Evolutionary conservation across 805 yeast genomes (phyloP), one percentile per base, ranked within the genome.

Genomic region (Candida nonsorbophila): DNA sequence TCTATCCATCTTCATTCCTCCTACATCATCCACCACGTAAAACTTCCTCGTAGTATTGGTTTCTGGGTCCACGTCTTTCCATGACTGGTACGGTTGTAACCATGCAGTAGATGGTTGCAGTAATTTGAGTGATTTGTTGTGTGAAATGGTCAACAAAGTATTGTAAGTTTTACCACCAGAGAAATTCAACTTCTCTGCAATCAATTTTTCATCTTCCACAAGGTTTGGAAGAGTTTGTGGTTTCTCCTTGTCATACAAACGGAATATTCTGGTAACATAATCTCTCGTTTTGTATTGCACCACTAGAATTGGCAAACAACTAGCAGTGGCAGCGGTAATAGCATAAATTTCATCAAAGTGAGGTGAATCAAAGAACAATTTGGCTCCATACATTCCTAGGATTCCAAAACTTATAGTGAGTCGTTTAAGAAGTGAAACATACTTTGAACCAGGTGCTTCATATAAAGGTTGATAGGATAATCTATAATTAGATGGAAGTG

Each of bases 1-100:
- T 31, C 95, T 60, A 44, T 84, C 92, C 94, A 84, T 84, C 40
- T 75, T 74, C 49, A 82, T 58, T 2, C 94, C 94, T 2, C 94
- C 92, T 24, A 81, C 62, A 40, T 84, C 80, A 45, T 84, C 94
- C 10, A 68, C 72, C 2, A 84, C 71, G 44, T 76, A 81, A 49
- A 62, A 76, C 11, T 56, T 51, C 27, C 70, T 58, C 7, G 53
- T 49, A 4, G 44, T 39, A 1, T 59, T 58, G 5, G 62, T 40
- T 16, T 53, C 55, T 5, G 52, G 47, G 25, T 65, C 68, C 9
- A 42, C 41, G 24, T 67, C 69, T 19, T 58, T 49, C 65, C 77
- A 61, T 5, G 55, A 40, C 10, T 51, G 39, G 31, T 58, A 57
- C 8, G 65, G 57, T 4, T 38, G 28, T 16, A 53, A 30, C 4